These are phyloP conservation scores for Yamadazyma mexicana DNA, from an alignment of 1,139 yeast genomes.

Conservation along the genomic window DNA sequence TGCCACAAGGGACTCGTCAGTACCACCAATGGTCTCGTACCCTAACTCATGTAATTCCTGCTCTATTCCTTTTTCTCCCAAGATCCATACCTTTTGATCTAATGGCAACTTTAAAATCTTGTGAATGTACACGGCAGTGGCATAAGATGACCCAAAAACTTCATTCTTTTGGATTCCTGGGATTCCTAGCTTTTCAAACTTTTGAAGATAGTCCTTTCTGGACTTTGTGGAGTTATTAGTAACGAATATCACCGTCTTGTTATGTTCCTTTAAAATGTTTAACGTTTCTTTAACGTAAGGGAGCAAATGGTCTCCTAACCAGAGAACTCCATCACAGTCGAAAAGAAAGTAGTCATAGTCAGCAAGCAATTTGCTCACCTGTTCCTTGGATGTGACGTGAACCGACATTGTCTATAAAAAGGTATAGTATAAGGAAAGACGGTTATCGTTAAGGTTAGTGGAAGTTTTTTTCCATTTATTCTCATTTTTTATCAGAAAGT, in stretches of 20 bases:
- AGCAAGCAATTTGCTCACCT: constrained; percentile 23
- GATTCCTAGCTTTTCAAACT: constrained; percentile 76
- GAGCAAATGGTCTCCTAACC: constrained; percentile 49
- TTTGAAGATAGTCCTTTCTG: constrained; percentile 69
- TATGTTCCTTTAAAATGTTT: constrained; percentile 27
- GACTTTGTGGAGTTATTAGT: constrained; percentile 95
- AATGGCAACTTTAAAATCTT: constrained; percentile 68
- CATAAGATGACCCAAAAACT: constrained; percentile 88
- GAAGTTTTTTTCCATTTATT: too few species aligned
- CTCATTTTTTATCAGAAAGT: too few species aligned
- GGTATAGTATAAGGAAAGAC: too few species aligned
- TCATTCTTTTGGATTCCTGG: constrained; percentile 62
- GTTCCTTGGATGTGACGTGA: constrained; percentile 18
- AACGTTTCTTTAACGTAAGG: constrained; percentile 44
- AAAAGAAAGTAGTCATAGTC: constrained; percentile 42
- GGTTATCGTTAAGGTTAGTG: too few species aligned
- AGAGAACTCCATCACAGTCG: constrained; percentile 51
- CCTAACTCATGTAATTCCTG: constrained; percentile 44
- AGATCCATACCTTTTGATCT: constrained; percentile 54
- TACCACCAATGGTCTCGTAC: constrained; percentile 43
- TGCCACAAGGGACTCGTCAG: constrained; percentile 30
- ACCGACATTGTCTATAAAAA: constrained; percentile 15
- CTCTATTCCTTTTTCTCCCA: constrained; percentile 49
- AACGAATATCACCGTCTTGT: constrained; percentile 78
- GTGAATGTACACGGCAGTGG: constrained; percentile 82